A percentile compares a stretch with the other conserved stretches of the same genome.
These are phyloP conservation scores for Saturnispora saitoi DNA, from an alignment of 805 yeast species.

Conservation along the genomic window DNA sequence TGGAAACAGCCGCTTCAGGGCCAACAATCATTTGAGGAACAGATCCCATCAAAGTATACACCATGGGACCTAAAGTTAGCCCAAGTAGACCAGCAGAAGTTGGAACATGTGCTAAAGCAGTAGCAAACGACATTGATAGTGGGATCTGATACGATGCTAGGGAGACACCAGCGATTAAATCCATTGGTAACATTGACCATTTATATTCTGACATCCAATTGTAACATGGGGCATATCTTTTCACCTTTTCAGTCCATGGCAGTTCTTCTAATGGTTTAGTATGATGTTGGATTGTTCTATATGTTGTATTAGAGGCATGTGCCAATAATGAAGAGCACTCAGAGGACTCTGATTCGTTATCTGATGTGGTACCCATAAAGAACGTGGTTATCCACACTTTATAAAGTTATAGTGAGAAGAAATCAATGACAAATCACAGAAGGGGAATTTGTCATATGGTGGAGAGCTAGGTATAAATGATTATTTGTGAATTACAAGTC, in stretches of 20 bases:
- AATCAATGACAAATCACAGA: not conserved
- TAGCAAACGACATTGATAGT: slow-evolving; percentile 70
- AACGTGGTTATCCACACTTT: not conserved
- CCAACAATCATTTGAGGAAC: slow-evolving; percentile 89
- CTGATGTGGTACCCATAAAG: not conserved
- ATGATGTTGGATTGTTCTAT: not conserved
- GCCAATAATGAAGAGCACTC: slow-evolving; percentile 2
- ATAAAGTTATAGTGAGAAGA: not conserved
- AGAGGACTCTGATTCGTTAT: not conserved
- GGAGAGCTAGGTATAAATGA: no score
- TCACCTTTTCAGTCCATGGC: slow-evolving; percentile 28
- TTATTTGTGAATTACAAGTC: no score
- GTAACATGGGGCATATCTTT: slow-evolving; percentile 59
- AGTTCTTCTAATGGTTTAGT: not conserved
- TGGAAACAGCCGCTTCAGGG: slow-evolving; percentile 82
- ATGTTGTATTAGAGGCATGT: not conserved
- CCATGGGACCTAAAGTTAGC: slow-evolving; percentile 66
- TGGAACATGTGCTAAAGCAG: slow-evolving; percentile 76
- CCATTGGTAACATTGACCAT: slow-evolving; percentile 38
- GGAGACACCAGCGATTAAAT: slow-evolving; percentile 76
- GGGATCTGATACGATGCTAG: slow-evolving; percentile 91
- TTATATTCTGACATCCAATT: slow-evolving; percentile 57
- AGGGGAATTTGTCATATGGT: not conserved
- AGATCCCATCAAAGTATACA: slow-evolving; percentile 71
- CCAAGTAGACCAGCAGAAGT: slow-evolving; percentile 74